Evolutionary conservation across 1,284 basidiomycete species (phyloP).

Genomic region (Pseudozyma sp.): DNA sequence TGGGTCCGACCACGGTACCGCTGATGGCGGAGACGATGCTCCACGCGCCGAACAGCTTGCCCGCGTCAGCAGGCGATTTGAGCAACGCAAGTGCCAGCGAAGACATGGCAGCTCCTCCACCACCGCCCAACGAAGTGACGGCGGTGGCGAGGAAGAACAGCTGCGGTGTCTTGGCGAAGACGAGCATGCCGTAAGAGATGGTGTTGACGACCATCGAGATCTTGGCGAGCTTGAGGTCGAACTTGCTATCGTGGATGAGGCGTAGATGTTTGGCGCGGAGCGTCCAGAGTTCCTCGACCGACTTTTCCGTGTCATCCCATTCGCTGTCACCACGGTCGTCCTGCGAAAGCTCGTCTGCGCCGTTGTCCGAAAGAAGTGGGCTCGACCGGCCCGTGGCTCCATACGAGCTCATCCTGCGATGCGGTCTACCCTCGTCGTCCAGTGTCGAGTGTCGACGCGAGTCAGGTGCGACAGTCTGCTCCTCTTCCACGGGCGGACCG

Average conservation of each 20-base stretch:
- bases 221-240: conserved; percentile 58
- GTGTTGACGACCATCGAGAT: conserved; percentile 43
- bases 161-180: conserved; percentile 37
- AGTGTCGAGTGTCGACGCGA: conserved; percentile 35
- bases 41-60: conserved; percentile 67
- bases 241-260: conserved; percentile 66
- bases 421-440: conserved; percentile 42
- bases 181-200: conserved; percentile 31
- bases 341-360: conserved; percentile 7
- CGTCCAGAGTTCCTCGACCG: conserved; percentile 63
- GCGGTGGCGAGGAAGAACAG: conserved; percentile 46
- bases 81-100: conserved; percentile 64
- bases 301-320: conserved; percentile 40
- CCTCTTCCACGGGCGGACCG: conserved; percentile 32
- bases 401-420: conserved; percentile 21
- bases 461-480: conserved; percentile 28
- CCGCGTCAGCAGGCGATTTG: conserved; percentile 58
- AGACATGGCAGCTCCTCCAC: conserved; percentile 63
- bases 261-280: conserved; percentile 62
- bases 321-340: conserved; percentile 21
- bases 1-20: conserved; percentile 59
- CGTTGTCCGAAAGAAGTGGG: background rate
- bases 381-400: conserved; percentile 19
- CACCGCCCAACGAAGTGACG: conserved; percentile 54
- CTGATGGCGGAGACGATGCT: conserved; percentile 60